Evolutionary conservation across 495 filamentous ascomycete genomes (phyloP).

Genomic region (Penicillium chermesinum): DNA sequence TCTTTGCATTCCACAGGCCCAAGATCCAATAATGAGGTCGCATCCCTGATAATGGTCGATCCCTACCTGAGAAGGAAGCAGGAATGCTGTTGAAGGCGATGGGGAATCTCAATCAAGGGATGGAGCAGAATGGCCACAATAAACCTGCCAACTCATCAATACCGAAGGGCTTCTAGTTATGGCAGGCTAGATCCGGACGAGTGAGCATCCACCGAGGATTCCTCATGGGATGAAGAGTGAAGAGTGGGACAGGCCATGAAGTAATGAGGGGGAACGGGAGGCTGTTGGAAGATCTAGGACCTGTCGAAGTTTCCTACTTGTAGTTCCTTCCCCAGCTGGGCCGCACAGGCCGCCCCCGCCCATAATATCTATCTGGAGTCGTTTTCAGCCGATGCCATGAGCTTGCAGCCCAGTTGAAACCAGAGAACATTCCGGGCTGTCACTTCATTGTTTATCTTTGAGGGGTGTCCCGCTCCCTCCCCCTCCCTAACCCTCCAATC

Average conservation of each 20-base stretch:
- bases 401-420: constrained; percentile 16
- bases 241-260: no score
- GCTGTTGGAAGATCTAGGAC: background rate
- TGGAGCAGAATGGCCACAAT: constrained; percentile 10
- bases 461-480: constrained; percentile 18
- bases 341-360: background rate
- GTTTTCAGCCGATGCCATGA: constrained; percentile 15
- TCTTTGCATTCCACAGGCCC: background rate
- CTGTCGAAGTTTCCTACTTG: background rate
- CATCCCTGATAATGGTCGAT: constrained; percentile 5
- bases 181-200: background rate
- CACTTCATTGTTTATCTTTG: constrained; percentile 27
- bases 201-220: background rate
- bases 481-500: constrained; percentile 14
- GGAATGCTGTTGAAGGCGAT: constrained; percentile 16
- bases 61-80: background rate
- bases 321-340: background rate
- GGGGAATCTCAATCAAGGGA: constrained; percentile 20
- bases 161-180: background rate
- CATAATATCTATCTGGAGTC: background rate
- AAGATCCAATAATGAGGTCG: constrained; percentile 7
- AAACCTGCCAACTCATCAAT: background rate
- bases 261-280: background rate
- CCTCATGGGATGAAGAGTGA: background rate
- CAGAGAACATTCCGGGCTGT: constrained; percentile 28